Base-by-base conservation (phyloP, 345 rosid species). In the Euclidium syriacum region DNA sequence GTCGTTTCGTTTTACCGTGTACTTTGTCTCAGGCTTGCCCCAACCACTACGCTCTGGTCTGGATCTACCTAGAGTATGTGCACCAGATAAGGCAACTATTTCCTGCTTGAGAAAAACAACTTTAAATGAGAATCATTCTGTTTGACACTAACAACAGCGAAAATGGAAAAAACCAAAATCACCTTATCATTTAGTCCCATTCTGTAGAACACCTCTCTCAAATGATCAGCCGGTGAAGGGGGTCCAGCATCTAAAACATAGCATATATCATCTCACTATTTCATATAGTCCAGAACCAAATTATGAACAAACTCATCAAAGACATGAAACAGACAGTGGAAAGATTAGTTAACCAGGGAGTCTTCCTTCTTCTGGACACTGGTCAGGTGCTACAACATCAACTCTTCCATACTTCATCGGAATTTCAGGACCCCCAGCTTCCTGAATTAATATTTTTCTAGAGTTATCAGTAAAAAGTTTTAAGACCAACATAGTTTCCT, bases 321-420 rank as follows among this genome's bases (percentile, higher is more conserved):
- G 57, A 27, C 52, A 55, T 9, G 68, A 22, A 63, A 63, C 75
- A 62, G 75, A 54, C 64, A 54, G 22, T 53, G 62, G 38, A 43
- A 55, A 54, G 57, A 51, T 72, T 39, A 43, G 82, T 84, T 62
- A 61, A 92, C 98, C 94, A 55, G 97, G 98, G 80, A 92, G 97
- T 72, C 97, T 87, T 69, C 97, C 98, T 77, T 92, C 98, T 74
- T 92, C 97, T 40, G 98, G 98, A 61, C 97, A 89, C 60, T 85
- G 78, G 1, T 84, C 83, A 64, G 98, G 91, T 38, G 69, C 68
- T 14, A 79, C 72, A 35, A 82, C 85, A 67, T 92, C 98, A 35
- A 85, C 95, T 73, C 95, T 82, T 69, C 97, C 98, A 72, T 92
- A 92, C 61, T 81, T 92, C 95, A 89, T 92, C 12, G 95, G 96